phyloP scores from a whole-genome alignment of 768 basidiomycete genomes.

The Cystobasidium onofrii region DNA sequence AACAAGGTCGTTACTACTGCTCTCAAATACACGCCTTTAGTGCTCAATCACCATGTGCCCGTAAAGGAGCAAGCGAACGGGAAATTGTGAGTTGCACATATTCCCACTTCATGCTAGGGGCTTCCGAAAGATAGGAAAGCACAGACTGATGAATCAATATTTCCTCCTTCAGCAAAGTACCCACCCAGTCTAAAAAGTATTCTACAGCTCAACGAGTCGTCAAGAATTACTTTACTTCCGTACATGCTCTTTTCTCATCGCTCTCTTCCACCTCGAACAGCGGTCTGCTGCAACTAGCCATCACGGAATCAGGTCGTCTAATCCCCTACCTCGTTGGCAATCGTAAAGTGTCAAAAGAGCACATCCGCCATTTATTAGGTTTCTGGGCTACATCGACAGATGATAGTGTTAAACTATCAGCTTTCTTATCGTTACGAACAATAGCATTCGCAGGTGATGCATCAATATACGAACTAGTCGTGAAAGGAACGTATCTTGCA shows the following conservation, averaged over 20 bases:
- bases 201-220: constrained; percentile 77
- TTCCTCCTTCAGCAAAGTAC: constrained; percentile 62
- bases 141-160: no score
- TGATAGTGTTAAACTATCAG: constrained; percentile 72
- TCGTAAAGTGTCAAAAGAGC: constrained; percentile 72
- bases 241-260: constrained; percentile 68
- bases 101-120: background rate
- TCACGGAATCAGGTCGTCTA: constrained; percentile 77
- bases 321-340: constrained; percentile 78
- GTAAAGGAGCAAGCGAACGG: constrained; percentile 74
- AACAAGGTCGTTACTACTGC: constrained; percentile 81
- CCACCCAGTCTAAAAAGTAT: constrained; percentile 69
- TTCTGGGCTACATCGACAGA: constrained; percentile 68
- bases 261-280: constrained; percentile 55
- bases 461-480: constrained; percentile 69
- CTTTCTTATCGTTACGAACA: constrained; percentile 73
- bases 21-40: constrained; percentile 79
- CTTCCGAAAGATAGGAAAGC: background rate
- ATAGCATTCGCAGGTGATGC: constrained; percentile 70
- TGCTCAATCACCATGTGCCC: constrained; percentile 77
- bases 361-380: constrained; percentile 74
- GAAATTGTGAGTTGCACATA: constrained; percentile 57
- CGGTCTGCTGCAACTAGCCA: constrained; percentile 54
- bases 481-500: constrained; percentile 85
- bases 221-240: constrained; percentile 79